These are phyloP conservation scores for Endocarpon pusillum DNA, from an alignment of 495 filamentous ascomycete species.

Conservation along the genomic window DNA sequence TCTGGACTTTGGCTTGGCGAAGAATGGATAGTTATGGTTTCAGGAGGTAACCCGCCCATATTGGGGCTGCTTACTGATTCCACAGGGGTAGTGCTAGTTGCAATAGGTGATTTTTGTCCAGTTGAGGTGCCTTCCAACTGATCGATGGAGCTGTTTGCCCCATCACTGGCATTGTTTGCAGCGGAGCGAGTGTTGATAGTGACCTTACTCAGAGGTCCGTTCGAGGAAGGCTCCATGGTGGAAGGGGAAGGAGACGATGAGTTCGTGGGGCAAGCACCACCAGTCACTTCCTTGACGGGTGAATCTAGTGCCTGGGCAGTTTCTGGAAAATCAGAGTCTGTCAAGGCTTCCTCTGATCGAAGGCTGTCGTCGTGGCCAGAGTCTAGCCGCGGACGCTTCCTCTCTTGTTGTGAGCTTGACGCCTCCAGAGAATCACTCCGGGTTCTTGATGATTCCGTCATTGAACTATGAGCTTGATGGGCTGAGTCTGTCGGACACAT, in stretches of 20 bases:
- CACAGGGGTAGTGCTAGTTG: not conserved
- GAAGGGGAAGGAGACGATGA: conserved; percentile 5
- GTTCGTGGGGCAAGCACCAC: not conserved
- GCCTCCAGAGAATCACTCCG: conserved; percentile 37
- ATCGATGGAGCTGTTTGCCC: not conserved
- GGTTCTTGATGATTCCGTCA: not conserved
- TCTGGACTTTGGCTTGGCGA: conserved; percentile 33
- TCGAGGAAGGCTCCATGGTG: conserved; percentile 19
- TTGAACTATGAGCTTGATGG: conserved; percentile 9
- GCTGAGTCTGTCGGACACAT: conserved; percentile 19
- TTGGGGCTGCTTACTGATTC: too few relatives aligned
- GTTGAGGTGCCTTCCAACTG: not conserved
- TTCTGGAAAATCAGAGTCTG: too few relatives aligned
- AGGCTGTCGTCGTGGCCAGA: conserved; percentile 24
- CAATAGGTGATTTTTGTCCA: not conserved
- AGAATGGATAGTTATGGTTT: conserved; percentile 29
- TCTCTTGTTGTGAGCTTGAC: conserved; percentile 31
- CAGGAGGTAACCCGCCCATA: conserved; percentile 8
- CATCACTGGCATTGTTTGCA: not conserved
- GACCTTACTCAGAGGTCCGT: conserved; percentile 30
- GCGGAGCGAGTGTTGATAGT: conserved; percentile 33
- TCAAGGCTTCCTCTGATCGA: conserved; percentile 27
- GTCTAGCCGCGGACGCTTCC: conserved; percentile 48
- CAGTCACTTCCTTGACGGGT: not conserved
- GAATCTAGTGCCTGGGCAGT: conserved; percentile 12